These are phyloP conservation scores for Chrysochromulina tobinii DNA, from an alignment of 78 protist species.

Conservation along the genomic window DNA sequence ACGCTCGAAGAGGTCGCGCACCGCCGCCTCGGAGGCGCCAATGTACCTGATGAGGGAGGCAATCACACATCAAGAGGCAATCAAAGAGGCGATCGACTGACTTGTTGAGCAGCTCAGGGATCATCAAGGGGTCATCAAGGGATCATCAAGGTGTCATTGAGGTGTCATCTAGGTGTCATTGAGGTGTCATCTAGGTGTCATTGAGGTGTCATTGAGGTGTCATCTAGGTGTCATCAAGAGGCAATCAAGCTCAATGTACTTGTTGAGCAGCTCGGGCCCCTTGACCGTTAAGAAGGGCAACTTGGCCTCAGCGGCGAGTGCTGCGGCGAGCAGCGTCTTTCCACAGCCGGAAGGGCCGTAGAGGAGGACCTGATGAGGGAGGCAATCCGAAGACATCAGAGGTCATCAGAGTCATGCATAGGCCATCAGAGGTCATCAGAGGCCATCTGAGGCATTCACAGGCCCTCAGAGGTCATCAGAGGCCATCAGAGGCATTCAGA, in stretches of 20 bases:
- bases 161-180: too few species aligned
- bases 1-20: conserved; percentile 39
- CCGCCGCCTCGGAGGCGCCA: conserved; percentile 61
- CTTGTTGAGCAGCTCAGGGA: too few species aligned
- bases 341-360: conserved; percentile 66
- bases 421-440: too few species aligned
- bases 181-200: too few species aligned
- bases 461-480: too few species aligned
- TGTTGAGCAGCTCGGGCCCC: conserved; percentile 96
- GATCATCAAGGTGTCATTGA: background rate
- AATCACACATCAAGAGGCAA: too few species aligned
- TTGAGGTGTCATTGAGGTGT: background rate
- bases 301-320: conserved; percentile 82
- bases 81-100: too few species aligned
- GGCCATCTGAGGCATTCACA: too few species aligned
- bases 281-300: conserved; percentile 79
- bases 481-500: too few species aligned
- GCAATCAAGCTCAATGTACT: conserved; percentile 54
- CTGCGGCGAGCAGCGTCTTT: conserved; percentile 49
- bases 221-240: background rate
- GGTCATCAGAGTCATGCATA: too few species aligned
- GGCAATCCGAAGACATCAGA: background rate
- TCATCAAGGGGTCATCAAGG: too few species aligned
- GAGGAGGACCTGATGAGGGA: background rate
- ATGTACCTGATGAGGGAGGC: background rate